These are phyloP conservation scores for Microsporum audouinii DNA, from an alignment of 2,329 filamentous ascomycete species.

Conservation along the genomic window DNA sequence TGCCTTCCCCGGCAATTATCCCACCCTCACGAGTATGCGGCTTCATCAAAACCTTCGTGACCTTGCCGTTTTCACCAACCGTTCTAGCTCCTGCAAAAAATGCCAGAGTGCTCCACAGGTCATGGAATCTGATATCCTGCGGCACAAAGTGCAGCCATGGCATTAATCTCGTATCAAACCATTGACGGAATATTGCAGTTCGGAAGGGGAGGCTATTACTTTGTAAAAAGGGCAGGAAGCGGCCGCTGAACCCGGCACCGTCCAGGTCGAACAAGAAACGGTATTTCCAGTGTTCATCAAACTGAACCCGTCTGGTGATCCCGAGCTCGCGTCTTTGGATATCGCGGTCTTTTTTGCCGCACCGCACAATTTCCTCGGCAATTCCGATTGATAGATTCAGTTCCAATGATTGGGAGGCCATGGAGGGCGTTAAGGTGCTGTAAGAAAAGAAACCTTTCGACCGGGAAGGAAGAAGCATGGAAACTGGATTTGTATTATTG, in stretches of 20 bases:
- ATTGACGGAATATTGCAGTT: slow-evolving; percentile 60
- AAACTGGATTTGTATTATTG: slow-evolving; percentile 39
- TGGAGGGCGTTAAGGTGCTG: slow-evolving; percentile 38
- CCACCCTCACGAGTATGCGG: slow-evolving; percentile 44
- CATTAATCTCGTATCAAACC: slow-evolving; percentile 62
- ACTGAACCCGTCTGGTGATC: slow-evolving; percentile 36
- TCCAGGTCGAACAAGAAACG: slow-evolving; percentile 64
- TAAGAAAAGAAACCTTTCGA: slow-evolving; percentile 38
- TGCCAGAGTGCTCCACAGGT: slow-evolving; percentile 59
- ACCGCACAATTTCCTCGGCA: slow-evolving; percentile 47
- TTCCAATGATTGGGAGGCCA: slow-evolving; percentile 32
- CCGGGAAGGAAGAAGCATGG: slow-evolving; percentile 46
- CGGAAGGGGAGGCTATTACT: slow-evolving; percentile 60
- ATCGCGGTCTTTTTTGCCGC: slow-evolving; percentile 42
- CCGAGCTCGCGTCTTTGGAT: slow-evolving; percentile 44
- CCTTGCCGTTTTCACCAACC: slow-evolving; percentile 30
- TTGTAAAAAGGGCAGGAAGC: slow-evolving; percentile 53
- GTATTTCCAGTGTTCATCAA: slow-evolving; percentile 51
- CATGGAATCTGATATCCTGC: slow-evolving; percentile 60
- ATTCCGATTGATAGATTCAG: slow-evolving; percentile 52
- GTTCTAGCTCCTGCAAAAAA: slow-evolving; percentile 56
- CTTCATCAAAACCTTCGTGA: slow-evolving; percentile 45
- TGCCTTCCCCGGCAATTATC: slow-evolving; percentile 56
- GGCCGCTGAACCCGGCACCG: slow-evolving; percentile 53
- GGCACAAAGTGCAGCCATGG: slow-evolving; percentile 77